Evolutionary conservation across 768 basidiomycete species (phyloP).

Genomic region (Auricularia auricula-judae): DNA sequence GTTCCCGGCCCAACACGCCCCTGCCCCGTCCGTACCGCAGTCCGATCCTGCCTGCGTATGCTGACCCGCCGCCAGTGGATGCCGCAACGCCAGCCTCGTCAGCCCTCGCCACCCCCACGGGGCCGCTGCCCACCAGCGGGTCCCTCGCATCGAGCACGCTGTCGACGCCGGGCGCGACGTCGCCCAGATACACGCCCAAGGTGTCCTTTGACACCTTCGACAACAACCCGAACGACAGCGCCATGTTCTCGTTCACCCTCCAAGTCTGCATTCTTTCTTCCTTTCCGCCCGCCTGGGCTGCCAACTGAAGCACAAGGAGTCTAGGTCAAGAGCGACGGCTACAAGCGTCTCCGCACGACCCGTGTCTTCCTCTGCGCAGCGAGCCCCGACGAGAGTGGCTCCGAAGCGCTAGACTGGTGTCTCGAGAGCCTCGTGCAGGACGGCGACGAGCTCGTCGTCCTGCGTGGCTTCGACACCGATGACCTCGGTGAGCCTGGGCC

Average conservation of each 20-base stretch:
- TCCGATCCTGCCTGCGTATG: not conserved
- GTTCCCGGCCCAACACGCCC: not conserved
- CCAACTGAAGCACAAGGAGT: not conserved
- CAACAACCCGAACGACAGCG: conserved; percentile 47
- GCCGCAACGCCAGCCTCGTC: not conserved
- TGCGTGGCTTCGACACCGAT: conserved; percentile 82
- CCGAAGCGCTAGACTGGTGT: conserved; percentile 87
- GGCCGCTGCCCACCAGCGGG: conserved; percentile 2
- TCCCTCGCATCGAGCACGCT: not conserved
- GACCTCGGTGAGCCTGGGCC: conserved; percentile 47
- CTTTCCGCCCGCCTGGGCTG: not conserved
- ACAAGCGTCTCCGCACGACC: conserved; percentile 61
- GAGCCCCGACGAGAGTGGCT: conserved; percentile 78
- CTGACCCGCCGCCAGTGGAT: not conserved
- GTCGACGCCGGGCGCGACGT: not conserved
- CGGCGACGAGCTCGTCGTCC: conserved; percentile 88
- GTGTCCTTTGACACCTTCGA: conserved; percentile 86
- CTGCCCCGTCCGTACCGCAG: not conserved
- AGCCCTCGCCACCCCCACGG: conserved; percentile 2
- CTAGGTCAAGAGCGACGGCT: conserved; percentile 70
- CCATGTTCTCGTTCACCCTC: conserved; percentile 83
- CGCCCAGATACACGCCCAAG: conserved; percentile 38
- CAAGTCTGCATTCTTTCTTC: conserved; percentile 19
- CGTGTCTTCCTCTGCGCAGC: conserved; percentile 86
- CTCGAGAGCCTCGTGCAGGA: conserved; percentile 75